Evolutionary conservation across 139 green algal genomes (phyloP).

Genomic region (Chlorella ohadii): DNA sequence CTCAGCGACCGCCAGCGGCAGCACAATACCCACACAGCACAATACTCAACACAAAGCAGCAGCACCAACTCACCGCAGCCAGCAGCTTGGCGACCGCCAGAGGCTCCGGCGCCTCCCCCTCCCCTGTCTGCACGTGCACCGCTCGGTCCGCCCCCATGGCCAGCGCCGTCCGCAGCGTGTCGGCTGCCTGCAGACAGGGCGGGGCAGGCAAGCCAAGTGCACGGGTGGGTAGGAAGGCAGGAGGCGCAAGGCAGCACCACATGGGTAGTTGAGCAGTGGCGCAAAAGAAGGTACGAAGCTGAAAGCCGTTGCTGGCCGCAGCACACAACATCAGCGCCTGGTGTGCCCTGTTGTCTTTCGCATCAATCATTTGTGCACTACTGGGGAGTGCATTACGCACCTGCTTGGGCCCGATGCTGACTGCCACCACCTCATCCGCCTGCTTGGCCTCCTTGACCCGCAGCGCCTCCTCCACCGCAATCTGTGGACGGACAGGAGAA

Average conservation of each 20-base stretch:
- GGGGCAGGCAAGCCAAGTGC: no score
- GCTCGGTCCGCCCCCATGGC: constrained; percentile 92
- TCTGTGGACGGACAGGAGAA: background rate
- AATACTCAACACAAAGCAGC: no score
- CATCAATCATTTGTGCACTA: no score
- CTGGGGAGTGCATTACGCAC: no score
- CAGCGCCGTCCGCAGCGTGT: constrained; percentile 88
- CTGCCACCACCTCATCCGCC: constrained; percentile 85
- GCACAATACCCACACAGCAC: no score
- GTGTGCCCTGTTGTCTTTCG: no score
- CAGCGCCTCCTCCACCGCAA: constrained; percentile 81
- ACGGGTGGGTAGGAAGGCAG: no score
- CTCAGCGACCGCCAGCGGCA: constrained; percentile 82
- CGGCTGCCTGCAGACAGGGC: constrained; percentile 56
- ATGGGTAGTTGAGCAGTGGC: no score
- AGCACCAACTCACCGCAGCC: constrained; percentile 37
- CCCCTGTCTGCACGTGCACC: constrained; percentile 73
- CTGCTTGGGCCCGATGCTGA: constrained; percentile 78
- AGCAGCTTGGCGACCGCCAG: constrained; percentile 86
- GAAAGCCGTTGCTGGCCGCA: no score
- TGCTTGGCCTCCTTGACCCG: constrained; percentile 80
- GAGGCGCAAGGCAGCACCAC: no score
- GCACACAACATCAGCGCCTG: no score
- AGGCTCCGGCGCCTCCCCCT: constrained; percentile 55
- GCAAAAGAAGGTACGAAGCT: no score